Conservation (phyloP, 2,329 filamentous ascomycete species). For the Uncinocarpus reesii region DNA sequence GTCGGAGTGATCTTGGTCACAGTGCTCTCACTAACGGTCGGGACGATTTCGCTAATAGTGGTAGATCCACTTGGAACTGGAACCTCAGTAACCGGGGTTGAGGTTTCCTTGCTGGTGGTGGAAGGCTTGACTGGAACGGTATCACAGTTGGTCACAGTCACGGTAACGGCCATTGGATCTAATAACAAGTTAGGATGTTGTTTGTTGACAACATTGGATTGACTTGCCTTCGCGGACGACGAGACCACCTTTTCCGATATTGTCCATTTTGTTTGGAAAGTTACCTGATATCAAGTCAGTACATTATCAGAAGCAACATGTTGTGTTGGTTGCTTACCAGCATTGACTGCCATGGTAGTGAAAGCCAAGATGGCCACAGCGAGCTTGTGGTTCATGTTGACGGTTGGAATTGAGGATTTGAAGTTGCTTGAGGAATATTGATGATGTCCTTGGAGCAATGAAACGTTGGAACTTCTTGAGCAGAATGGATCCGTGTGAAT, state of each 20-base stretch:
- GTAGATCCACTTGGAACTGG: not conserved
- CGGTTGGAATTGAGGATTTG: not conserved
- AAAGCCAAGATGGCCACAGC: slow-evolving; percentile 20
- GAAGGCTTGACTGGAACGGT: not conserved
- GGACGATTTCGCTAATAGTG: not conserved
- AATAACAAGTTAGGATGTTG: not conserved
- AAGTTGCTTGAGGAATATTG: too few relatives aligned
- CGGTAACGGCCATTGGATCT: slow-evolving; percentile 18
- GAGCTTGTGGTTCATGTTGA: slow-evolving; percentile 18
- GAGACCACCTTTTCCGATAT: not conserved
- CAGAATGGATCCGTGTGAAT: not conserved
- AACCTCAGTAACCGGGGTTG: not conserved
- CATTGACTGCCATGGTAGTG: slow-evolving; percentile 14
- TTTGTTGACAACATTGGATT: not conserved
- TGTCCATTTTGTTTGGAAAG: not conserved
- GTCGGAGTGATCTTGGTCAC: not conserved
- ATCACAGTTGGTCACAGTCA: slow-evolving; percentile 20
- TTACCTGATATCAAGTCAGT: slow-evolving; percentile 1
- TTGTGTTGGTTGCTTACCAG: slow-evolving; percentile 18
- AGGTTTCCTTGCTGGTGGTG: not conserved
- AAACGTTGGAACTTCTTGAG: too few relatives aligned
- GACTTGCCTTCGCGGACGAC: slow-evolving; percentile 13
- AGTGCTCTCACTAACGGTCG: not conserved
- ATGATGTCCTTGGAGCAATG: too few relatives aligned
- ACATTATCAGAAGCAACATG: not conserved